Evolutionary conservation across 2,329 filamentous ascomycete species (phyloP).

Genomic region (Anisogramma anomala): DNA sequence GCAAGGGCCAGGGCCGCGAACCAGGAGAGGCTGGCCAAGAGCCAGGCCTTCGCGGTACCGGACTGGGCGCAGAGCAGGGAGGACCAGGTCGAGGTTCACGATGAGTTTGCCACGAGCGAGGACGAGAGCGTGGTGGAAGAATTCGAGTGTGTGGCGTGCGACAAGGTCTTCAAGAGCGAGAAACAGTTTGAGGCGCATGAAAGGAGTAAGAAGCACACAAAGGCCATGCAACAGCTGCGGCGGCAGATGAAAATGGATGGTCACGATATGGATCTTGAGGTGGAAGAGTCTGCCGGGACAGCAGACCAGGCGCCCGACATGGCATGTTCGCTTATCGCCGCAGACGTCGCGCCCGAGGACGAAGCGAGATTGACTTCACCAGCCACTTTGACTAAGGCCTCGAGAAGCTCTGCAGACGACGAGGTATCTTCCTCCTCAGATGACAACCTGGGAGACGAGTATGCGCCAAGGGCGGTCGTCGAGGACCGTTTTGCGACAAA

Average conservation of each 20-base stretch:
- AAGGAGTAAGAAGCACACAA: constrained; percentile 91
- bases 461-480: constrained; percentile 34
- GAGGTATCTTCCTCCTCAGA: constrained; percentile 9
- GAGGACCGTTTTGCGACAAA: constrained; percentile 17
- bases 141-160: constrained; percentile 67
- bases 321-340: neutral
- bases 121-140: constrained; percentile 45
- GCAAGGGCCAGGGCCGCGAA: constrained; percentile 73
- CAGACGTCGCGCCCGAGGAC: neutral
- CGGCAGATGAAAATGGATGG: constrained; percentile 78
- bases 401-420: constrained; percentile 4
- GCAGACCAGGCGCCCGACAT: neutral
- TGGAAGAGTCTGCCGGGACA: constrained; percentile 21
- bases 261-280: constrained; percentile 36
- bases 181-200: constrained; percentile 87
- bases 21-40: constrained; percentile 52
- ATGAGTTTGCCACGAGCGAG: constrained; percentile 49
- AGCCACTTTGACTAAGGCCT: neutral
- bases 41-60: constrained; percentile 46
- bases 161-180: constrained; percentile 76
- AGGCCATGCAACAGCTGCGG: constrained; percentile 68
- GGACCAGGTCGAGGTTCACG: constrained; percentile 34
- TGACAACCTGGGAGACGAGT: constrained; percentile 27
- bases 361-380: neutral
- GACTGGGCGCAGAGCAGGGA: constrained; percentile 61